Base-by-base conservation (phyloP, 768 basidiomycete species). In the Amanita molliuscula region DNA sequence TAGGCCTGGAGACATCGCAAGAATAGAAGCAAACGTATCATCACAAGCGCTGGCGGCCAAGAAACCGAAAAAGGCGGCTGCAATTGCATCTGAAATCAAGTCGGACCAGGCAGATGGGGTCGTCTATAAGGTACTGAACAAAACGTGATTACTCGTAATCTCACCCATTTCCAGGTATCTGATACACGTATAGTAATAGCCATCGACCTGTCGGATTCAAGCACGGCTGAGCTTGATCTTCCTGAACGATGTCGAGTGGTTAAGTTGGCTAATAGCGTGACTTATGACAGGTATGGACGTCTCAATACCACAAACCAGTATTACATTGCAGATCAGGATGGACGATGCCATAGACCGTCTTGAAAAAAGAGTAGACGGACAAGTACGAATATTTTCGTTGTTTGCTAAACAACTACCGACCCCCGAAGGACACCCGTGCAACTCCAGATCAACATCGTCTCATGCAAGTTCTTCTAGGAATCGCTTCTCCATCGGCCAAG, bases 251-350 rank as follows among this genome's bases (percentile, higher is more conserved):
- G 91, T 65, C 74, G 88, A 15, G 67, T 93, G 45, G 62, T 97
- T 46, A 97, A 97, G 61, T 72, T 95, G 2, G 92, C 92, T 10
- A 97, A 97, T 57, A 91, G 83, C 48, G 81, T 89, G 13, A 98
- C 94, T 0, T 93, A 88, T 61, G 90, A 93, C 58, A 76, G 93
- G 88, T 80, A 61, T 37, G 54, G 28, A 21, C 25, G 16, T 9
- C 26, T 15, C 13, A 3, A 11, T 44, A 23, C 15, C 21, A 16
- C 13, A 10, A 41, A 9, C 13, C 49, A 38, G 29, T 26, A 29
- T 26, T 29, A 26, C 31, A 16, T 42, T 8, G 50, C 11, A 36
- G 34, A 3, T 6, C 23, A 91, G 92, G 55, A 96, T 97, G 92
- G 88, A 90, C 50, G 82, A 82, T 54, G 83, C 88, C 0, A 73